A percentile compares a stretch with the other conserved stretches of the same genome.
Conservation (phyloP, 2,329 filamentous ascomycete species). For the Pestalotiopsis sp. region DNA sequence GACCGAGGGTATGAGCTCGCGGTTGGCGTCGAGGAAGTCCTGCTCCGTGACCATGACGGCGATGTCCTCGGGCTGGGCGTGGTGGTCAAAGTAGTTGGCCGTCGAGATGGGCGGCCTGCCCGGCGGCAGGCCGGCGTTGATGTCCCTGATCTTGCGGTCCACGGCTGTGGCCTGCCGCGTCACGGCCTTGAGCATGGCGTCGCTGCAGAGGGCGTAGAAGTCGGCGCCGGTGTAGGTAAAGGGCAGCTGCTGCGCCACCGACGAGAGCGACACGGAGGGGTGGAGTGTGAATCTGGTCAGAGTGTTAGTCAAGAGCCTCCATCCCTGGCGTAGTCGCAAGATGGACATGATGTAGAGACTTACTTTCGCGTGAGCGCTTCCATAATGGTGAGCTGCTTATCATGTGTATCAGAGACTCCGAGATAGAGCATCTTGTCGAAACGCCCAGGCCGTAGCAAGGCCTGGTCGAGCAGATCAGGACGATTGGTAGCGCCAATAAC, state of each 20-base stretch:
- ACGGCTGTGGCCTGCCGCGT: slow-evolving; percentile 85
- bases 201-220: slow-evolving; percentile 94
- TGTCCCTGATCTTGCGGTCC: slow-evolving; percentile 76
- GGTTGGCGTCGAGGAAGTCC: slow-evolving; percentile 81
- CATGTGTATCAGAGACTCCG: slow-evolving; percentile 93
- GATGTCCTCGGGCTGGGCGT: slow-evolving; percentile 80
- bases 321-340: background rate
- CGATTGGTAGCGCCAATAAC: slow-evolving; percentile 96
- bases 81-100: slow-evolving; percentile 88
- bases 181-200: slow-evolving; percentile 98
- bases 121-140: slow-evolving; percentile 53
- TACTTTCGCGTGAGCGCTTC: slow-evolving; percentile 94
- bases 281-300: slow-evolving; percentile 76
- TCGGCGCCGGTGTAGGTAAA: slow-evolving; percentile 98
- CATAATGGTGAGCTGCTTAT: slow-evolving; percentile 92
- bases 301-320: background rate
- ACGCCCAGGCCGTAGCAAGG: slow-evolving; percentile 82
- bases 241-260: slow-evolving; percentile 77
- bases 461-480: slow-evolving; percentile 89
- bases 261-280: slow-evolving; percentile 73
- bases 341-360: slow-evolving; percentile 36
- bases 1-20: slow-evolving; percentile 89
- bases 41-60: slow-evolving; percentile 86
- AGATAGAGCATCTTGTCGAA: slow-evolving; percentile 99
- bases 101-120: slow-evolving; percentile 24